phyloP scores from a whole-genome alignment of 176 grass and related monocot species.

The Pontederia crassipes region DNA sequence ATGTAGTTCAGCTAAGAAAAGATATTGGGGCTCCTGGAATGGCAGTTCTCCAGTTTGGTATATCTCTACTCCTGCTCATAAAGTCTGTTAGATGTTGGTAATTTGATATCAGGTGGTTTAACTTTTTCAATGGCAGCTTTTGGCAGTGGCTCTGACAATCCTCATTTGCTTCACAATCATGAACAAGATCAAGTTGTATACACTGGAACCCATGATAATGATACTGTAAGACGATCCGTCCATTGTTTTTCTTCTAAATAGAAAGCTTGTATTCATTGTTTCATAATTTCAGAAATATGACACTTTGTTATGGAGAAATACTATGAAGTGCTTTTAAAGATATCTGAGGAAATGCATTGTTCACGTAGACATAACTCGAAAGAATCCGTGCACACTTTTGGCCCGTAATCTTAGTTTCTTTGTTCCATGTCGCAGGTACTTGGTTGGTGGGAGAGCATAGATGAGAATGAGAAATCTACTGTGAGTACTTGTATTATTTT shows the following conservation, averaged over 20 bases:
- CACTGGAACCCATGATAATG: conserved; percentile 96
- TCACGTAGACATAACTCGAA: neutral
- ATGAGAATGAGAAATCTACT: conserved; percentile 50
- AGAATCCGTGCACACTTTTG: neutral
- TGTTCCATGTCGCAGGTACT: conserved; percentile 29
- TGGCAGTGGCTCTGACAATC: conserved; percentile 67
- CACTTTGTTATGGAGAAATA: too few relatives aligned
- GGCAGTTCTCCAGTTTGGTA: conserved; percentile 98
- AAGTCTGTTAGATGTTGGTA: neutral
- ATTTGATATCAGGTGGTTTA: neutral
- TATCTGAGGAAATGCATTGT: neutral
- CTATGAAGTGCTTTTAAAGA: too few relatives aligned
- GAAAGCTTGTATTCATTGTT: too few relatives aligned
- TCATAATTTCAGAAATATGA: too few relatives aligned
- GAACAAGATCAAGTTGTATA: conserved; percentile 94
- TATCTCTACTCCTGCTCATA: neutral
- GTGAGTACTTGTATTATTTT: conserved; percentile 27
- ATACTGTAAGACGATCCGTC: conserved; percentile 41
- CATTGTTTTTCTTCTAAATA: too few relatives aligned
- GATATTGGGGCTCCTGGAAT: conserved; percentile 83
- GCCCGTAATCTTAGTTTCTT: neutral
- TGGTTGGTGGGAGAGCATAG: conserved; percentile 74
- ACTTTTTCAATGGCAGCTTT: conserved; percentile 40
- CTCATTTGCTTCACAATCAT: conserved; percentile 90
- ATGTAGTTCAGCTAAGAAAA: conserved; percentile 88